phyloP scores from a whole-genome alignment of 768 basidiomycete genomes.

The Rhizopogon vesiculosus region DNA sequence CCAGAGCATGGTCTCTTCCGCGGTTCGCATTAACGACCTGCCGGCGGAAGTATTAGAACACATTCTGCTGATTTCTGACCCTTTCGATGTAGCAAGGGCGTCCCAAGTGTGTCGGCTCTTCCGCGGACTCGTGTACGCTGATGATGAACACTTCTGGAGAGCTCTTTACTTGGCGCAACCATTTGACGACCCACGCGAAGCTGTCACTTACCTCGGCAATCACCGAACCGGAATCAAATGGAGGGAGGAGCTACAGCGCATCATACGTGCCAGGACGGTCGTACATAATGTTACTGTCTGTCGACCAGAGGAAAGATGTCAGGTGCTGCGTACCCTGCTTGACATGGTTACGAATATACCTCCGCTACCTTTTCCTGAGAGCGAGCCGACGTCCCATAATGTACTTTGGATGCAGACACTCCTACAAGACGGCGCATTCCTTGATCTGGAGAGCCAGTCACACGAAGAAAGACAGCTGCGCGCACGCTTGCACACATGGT shows the following conservation, averaged over 20 bases:
- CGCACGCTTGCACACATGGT: constrained; percentile 50
- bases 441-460: constrained; percentile 28
- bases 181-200: constrained; percentile 60
- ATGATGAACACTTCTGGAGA: constrained; percentile 56
- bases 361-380: constrained; percentile 26
- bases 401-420: constrained; percentile 46
- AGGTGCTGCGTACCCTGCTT: constrained; percentile 45
- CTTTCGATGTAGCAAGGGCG: constrained; percentile 50
- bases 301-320: constrained; percentile 38
- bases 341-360: constrained; percentile 40
- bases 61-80: constrained; percentile 54
- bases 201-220: constrained; percentile 32
- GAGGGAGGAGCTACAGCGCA: constrained; percentile 47
- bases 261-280: constrained; percentile 52
- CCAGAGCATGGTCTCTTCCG: background rate
- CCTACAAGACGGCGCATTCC: constrained; percentile 38
- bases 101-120: constrained; percentile 47
- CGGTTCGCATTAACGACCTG: constrained; percentile 29
- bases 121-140: constrained; percentile 40
- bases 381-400: constrained; percentile 39
- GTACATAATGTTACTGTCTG: constrained; percentile 29
- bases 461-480: constrained; percentile 41
- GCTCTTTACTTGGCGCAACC: constrained; percentile 56
- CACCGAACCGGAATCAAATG: constrained; percentile 38
- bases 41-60: constrained; percentile 59